Conservation (phyloP, 1,284 basidiomycete species). For the Stereum hirsutum region DNA sequence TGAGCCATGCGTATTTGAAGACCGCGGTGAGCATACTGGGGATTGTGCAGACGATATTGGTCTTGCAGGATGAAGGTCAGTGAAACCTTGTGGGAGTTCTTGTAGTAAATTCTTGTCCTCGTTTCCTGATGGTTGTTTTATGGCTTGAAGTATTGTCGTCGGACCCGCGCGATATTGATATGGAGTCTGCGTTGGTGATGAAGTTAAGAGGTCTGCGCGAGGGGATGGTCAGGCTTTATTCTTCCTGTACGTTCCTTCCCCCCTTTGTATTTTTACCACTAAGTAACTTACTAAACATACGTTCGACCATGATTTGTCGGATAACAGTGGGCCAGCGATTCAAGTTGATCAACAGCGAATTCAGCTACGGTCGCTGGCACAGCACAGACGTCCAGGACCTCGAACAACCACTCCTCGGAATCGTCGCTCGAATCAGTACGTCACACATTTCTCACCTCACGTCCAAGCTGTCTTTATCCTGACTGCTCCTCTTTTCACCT, state of each 20-base stretch:
- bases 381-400: conserved; percentile 41
- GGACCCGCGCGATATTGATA: conserved; percentile 21
- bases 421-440: conserved; percentile 35
- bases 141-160: conserved; percentile 32
- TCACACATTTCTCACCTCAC: background rate
- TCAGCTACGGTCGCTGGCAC: conserved; percentile 45
- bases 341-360: conserved; percentile 40
- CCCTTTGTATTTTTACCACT: too few relatives aligned
- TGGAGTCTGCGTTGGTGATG: conserved; percentile 21
- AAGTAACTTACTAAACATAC: too few relatives aligned
- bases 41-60: conserved; percentile 25
- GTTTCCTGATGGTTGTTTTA: too few relatives aligned
- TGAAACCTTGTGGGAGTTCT: too few relatives aligned
- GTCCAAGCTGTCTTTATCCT: background rate
- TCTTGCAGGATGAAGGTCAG: conserved; percentile 31
- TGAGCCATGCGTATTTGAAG: conserved; percentile 42
- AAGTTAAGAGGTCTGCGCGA: conserved; percentile 19
- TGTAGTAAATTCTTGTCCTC: too few relatives aligned
- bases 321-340: conserved; percentile 30
- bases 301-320: too few relatives aligned
- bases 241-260: too few relatives aligned
- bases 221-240: conserved; percentile 12
- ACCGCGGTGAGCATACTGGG: conserved; percentile 24
- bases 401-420: conserved; percentile 29
- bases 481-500: too few relatives aligned